These are phyloP conservation scores for Penicillium sp. DNA, from an alignment of 2,329 filamentous ascomycete genomes.

Conservation along the genomic window DNA sequence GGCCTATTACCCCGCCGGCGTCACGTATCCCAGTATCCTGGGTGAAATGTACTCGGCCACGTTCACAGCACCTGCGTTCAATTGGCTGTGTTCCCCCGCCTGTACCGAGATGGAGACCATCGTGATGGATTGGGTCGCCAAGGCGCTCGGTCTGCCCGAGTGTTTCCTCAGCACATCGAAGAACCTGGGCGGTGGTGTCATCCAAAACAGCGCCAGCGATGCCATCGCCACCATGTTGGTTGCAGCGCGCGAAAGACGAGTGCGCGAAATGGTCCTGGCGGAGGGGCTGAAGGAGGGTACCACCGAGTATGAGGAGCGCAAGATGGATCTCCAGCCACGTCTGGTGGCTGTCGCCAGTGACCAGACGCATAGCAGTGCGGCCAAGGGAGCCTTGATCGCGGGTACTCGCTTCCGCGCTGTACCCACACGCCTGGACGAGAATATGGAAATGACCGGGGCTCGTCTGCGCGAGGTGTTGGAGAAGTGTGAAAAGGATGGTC, in stretches of 20 bases:
- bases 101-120: constrained; percentile 92
- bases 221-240: constrained; percentile 81
- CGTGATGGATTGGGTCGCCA: constrained; percentile 84
- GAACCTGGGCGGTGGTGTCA: constrained; percentile 72
- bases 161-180: constrained; percentile 67
- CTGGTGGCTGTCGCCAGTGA: constrained; percentile 77
- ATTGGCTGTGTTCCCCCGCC: constrained; percentile 91
- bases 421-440: constrained; percentile 54
- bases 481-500: constrained; percentile 59
- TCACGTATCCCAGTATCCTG: constrained; percentile 75
- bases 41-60: constrained; percentile 88
- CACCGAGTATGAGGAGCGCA: constrained; percentile 62
- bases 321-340: constrained; percentile 59
- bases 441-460: constrained; percentile 64
- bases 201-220: constrained; percentile 86
- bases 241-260: constrained; percentile 74
- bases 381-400: constrained; percentile 80
- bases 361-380: constrained; percentile 74
- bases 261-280: constrained; percentile 53
- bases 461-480: constrained; percentile 58
- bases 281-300: constrained; percentile 41
- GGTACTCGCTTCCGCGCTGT: constrained; percentile 75
- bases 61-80: constrained; percentile 87
- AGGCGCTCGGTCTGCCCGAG: constrained; percentile 65
- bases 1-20: constrained; percentile 84